Percentiles rank a stretch among this genome's conserved stretches.
phyloP scores from a whole-genome alignment of 2,329 filamentous ascomycete genomes.

The Aspergillus aculeatus region DNA sequence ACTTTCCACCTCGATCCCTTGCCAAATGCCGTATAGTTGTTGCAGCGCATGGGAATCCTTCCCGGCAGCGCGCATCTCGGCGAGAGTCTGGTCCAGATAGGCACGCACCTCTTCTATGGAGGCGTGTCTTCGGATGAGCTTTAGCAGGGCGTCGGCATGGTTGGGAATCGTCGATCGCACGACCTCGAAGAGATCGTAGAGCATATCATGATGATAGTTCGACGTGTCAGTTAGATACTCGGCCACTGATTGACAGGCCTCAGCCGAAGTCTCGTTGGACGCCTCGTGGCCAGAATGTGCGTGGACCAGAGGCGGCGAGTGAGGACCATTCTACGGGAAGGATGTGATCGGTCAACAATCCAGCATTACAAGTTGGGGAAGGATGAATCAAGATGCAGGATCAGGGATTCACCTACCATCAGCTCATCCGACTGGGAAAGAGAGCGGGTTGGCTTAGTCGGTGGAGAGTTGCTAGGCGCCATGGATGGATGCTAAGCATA shows the following conservation, averaged over 20 bases:
- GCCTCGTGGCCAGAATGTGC: background rate
- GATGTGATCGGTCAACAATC: background rate
- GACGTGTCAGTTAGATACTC: background rate
- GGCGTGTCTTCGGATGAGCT: conserved; percentile 28
- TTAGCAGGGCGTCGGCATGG: conserved; percentile 22
- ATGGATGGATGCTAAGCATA: background rate
- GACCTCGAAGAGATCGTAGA: conserved; percentile 28
- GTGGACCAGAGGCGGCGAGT: background rate
- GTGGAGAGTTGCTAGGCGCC: background rate
- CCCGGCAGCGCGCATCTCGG: conserved; percentile 4
- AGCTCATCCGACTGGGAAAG: background rate
- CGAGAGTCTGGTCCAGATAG: conserved; percentile 23
- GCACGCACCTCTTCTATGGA: conserved; percentile 26
- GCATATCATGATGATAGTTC: conserved; percentile 28
- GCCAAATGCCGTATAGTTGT: conserved; percentile 16
- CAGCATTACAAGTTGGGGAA: background rate
- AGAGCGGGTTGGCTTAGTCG: background rate
- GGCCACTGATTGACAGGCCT: background rate
- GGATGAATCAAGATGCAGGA: background rate
- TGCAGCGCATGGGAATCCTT: conserved; percentile 10
- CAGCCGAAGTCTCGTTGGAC: background rate
- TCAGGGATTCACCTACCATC: background rate
- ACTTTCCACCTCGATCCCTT: conserved; percentile 21
- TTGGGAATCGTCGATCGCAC: conserved; percentile 24
- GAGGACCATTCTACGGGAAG: background rate